Percentiles rank a stretch among this genome's conserved stretches.
Conservation (phyloP, 352 stramenopile genomes). For the Globisporangium perplexum region DNA sequence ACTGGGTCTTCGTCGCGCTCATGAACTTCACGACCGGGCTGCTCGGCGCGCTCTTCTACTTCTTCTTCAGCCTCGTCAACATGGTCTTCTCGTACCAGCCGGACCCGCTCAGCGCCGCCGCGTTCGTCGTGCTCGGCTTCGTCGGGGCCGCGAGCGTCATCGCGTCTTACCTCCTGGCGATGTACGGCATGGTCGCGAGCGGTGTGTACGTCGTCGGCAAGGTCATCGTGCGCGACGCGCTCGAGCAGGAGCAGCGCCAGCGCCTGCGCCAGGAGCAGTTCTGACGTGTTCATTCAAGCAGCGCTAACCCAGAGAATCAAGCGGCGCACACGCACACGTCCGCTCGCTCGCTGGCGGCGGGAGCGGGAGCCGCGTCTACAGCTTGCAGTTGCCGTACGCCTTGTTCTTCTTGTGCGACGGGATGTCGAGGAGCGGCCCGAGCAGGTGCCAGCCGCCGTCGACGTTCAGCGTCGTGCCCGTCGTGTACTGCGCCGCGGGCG, state of each 20-base stretch:
- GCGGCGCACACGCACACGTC: not conserved
- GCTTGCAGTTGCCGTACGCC: slow-evolving; percentile 58
- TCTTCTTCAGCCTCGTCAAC: slow-evolving; percentile 74
- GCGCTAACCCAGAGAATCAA: not conserved
- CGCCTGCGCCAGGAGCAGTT: slow-evolving; percentile 36
- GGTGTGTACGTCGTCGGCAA: slow-evolving; percentile 78
- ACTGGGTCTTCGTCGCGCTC: slow-evolving; percentile 80
- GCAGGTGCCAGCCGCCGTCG: slow-evolving; percentile 64
- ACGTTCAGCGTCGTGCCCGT: slow-evolving; percentile 78
- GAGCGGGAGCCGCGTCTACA: no score
- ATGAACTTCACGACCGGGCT: slow-evolving; percentile 89
- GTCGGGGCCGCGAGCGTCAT: slow-evolving; percentile 74
- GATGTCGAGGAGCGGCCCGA: slow-evolving; percentile 51
- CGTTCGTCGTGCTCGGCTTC: slow-evolving; percentile 70
- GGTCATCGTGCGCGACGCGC: slow-evolving; percentile 60
- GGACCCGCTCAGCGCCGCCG: slow-evolving; percentile 63
- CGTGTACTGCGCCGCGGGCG: slow-evolving; percentile 76
- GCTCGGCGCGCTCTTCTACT: slow-evolving; percentile 78
- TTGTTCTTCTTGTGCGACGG: slow-evolving; percentile 62
- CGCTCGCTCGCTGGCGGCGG: no score
- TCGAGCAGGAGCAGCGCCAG: slow-evolving; percentile 68
- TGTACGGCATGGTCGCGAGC: slow-evolving; percentile 84
- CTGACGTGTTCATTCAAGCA: not conserved
- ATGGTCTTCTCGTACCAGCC: slow-evolving; percentile 85
- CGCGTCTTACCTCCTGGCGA: slow-evolving; percentile 79